phyloP scores from a whole-genome alignment of 83 land plant species.

The Picea engelmannii region DNA sequence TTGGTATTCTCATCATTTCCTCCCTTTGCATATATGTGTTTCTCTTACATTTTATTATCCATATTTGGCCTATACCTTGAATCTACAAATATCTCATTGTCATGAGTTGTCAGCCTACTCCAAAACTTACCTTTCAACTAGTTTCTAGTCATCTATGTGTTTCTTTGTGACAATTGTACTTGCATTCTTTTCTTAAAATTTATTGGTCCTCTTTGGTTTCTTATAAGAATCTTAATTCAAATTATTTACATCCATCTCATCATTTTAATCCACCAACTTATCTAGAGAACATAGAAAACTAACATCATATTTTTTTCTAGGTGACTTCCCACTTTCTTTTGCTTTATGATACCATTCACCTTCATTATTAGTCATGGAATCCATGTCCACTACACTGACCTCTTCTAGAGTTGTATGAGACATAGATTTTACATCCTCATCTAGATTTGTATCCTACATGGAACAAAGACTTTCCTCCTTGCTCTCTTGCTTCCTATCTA shows the following conservation, averaged over 20 bases:
- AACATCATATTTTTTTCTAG: background rate
- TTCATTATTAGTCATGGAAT: background rate
- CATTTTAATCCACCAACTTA: background rate
- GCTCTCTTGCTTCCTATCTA: background rate
- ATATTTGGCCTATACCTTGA: background rate
- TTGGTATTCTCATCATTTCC: background rate
- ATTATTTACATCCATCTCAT: background rate
- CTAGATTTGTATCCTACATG: background rate
- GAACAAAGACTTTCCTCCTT: background rate
- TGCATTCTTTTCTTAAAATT: background rate
- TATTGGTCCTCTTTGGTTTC: background rate
- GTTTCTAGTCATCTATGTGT: background rate
- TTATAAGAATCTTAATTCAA: background rate
- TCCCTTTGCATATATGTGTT: background rate
- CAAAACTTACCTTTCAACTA: background rate
- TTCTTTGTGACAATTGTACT: background rate
- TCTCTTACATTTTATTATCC: background rate
- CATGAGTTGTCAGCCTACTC: background rate
- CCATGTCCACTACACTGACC: background rate
- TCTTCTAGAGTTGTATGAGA: background rate
- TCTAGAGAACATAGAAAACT: background rate
- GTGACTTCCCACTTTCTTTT: background rate
- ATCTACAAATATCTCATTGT: background rate
- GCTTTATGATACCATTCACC: background rate
- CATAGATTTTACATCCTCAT: background rate